Evolutionary conservation across 2,329 filamentous ascomycete species (phyloP).

Genomic region (Verticillium albo-atrum): DNA sequence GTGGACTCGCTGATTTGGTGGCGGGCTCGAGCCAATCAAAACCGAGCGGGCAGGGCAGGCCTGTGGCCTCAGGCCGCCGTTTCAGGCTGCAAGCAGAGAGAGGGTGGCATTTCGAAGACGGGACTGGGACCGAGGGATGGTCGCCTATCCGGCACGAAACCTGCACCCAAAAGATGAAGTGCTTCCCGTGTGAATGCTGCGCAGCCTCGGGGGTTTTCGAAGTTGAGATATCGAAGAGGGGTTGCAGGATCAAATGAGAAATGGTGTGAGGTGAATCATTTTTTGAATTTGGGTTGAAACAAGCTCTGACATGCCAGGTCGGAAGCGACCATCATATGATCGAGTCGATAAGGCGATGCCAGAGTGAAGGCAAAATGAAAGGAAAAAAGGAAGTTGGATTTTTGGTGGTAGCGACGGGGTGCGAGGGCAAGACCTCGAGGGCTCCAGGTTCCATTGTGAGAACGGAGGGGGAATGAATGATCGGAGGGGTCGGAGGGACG

Average conservation of each 20-base stretch:
- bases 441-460: background rate
- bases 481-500: no score
- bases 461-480: background rate
- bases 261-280: background rate
- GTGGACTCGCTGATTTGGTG: conserved; percentile 14
- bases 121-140: background rate
- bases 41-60: background rate
- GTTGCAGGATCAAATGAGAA: background rate
- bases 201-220: background rate
- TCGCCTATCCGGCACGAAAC: background rate
- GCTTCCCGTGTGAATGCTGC: background rate
- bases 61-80: conserved; percentile 11
- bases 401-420: background rate
- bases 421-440: background rate
- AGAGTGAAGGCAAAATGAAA: background rate
- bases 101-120: conserved; percentile 1
- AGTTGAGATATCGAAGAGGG: background rate
- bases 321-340: background rate
- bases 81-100: conserved; percentile 14
- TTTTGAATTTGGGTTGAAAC: background rate
- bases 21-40: conserved; percentile 8
- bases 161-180: background rate
- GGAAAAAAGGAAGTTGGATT: background rate
- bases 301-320: background rate
- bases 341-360: background rate